A percentile compares a stretch with the other conserved stretches of the same genome.
Evolutionary conservation across 805 yeast species (phyloP).

Genomic region (Candida wancherniae): DNA sequence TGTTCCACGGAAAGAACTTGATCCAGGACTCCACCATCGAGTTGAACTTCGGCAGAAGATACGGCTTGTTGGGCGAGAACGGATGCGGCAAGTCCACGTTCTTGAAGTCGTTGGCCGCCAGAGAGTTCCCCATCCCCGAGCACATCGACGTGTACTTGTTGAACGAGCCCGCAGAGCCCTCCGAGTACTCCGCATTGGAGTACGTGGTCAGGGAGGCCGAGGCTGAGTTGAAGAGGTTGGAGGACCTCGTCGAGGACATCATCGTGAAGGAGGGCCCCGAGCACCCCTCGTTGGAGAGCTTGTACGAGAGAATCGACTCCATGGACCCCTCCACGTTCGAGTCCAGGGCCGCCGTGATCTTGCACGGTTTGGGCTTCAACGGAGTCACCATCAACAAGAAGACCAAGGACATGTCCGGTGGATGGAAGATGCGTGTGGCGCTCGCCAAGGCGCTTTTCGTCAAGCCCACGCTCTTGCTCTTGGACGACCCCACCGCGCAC

Average conservation of each 20-base stretch:
- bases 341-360: conserved; percentile 90
- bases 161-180: conserved; percentile 96
- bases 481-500: conserved; percentile 99
- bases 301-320: conserved; percentile 92
- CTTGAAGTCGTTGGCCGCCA: conserved; percentile 86
- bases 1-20: conserved; percentile 96
- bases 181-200: conserved; percentile 87
- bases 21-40: conserved; percentile 89
- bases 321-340: conserved; percentile 97
- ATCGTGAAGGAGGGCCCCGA: conserved; percentile 94
- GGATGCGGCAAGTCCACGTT: conserved; percentile 99
- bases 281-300: conserved; percentile 73
- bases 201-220: conserved; percentile 98
- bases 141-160: conserved; percentile 85
- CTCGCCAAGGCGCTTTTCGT: conserved; percentile 96
- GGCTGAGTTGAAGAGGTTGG: conserved; percentile 82
- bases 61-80: conserved; percentile 96
- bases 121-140: conserved; percentile 94
- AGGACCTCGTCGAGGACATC: conserved; percentile 83
- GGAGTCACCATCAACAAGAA: conserved; percentile 79
- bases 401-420: conserved; percentile 99
- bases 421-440: conserved; percentile 99
- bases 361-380: conserved; percentile 97
- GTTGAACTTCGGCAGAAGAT: conserved; percentile 94
- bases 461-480: conserved; percentile 87